A percentile compares a stretch with the other conserved stretches of the same genome.
These are phyloP conservation scores for Cucurbita moschata DNA, from an alignment of 306 rosid species.

Conservation along the genomic window DNA sequence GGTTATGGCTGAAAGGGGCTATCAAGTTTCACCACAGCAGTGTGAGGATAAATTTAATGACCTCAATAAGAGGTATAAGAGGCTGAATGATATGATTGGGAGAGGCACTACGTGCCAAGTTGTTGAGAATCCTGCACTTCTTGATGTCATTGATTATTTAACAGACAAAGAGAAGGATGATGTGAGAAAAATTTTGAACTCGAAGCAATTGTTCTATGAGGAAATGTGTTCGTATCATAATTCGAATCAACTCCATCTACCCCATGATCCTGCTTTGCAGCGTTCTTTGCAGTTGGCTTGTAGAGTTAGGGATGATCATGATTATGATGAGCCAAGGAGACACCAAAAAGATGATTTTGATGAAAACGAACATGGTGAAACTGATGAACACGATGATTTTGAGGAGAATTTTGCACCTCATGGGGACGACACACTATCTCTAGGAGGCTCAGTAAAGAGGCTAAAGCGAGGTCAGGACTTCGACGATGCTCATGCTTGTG, in stretches of 20 bases:
- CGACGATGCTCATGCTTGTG: slow-evolving; percentile 29
- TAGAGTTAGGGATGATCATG: slow-evolving; percentile 52
- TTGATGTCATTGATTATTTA: slow-evolving; percentile 57
- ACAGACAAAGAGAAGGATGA: slow-evolving; percentile 76
- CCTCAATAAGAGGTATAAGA: slow-evolving; percentile 80
- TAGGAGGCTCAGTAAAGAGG: slow-evolving; percentile 44
- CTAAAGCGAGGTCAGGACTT: slow-evolving; percentile 27
- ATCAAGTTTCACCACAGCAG: slow-evolving; percentile 83
- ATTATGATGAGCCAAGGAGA: slow-evolving; percentile 46
- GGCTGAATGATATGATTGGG: slow-evolving; percentile 79
- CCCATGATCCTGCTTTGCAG: slow-evolving; percentile 78
- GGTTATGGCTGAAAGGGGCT: slow-evolving; percentile 86
- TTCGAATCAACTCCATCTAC: slow-evolving; percentile 70
- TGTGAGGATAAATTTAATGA: slow-evolving; percentile 96
- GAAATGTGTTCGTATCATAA: slow-evolving; percentile 95
- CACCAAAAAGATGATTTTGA: slow-evolving; percentile 52
- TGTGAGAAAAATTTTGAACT: slow-evolving; percentile 64
- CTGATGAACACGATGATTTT: slow-evolving; percentile 48
- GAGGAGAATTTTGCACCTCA: slow-evolving; percentile 51
- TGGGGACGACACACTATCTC: slow-evolving; percentile 32
- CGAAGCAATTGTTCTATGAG: slow-evolving; percentile 78
- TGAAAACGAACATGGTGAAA: slow-evolving; percentile 63
- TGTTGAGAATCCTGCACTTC: slow-evolving; percentile 68
- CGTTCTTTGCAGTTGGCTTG: slow-evolving; percentile 68
- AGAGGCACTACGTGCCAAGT: slow-evolving; percentile 85